phyloP scores from a whole-genome alignment of 1,284 basidiomycete genomes.

The Meripilus lineatus region DNA sequence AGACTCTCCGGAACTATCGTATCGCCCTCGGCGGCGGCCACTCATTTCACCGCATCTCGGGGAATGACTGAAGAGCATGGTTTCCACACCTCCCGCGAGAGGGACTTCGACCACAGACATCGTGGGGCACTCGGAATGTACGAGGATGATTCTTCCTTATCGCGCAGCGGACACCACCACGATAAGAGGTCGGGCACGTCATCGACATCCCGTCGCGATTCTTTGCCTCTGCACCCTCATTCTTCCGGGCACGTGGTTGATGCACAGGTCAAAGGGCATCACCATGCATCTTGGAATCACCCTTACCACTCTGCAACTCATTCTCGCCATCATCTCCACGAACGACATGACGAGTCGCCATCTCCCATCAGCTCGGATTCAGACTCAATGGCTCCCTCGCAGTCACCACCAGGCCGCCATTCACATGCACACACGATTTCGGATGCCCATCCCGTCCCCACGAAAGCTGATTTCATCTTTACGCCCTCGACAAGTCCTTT shows the following conservation, averaged over 20 bases:
- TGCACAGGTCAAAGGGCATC: constrained; percentile 13
- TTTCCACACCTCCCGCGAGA: constrained; percentile 35
- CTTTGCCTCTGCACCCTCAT: constrained; percentile 31
- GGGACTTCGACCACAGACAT: constrained; percentile 19
- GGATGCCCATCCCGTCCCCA: not conserved
- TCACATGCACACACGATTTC: constrained; percentile 10
- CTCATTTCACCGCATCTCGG: constrained; percentile 31
- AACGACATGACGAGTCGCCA: constrained; percentile 51
- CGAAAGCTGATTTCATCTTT: constrained; percentile 30
- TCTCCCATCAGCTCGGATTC: constrained; percentile 68
- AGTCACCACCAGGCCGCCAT: constrained; percentile 23
- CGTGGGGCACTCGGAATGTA: constrained; percentile 22
- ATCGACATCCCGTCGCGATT: constrained; percentile 21
- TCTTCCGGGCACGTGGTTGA: constrained; percentile 40
- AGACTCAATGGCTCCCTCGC: constrained; percentile 39
- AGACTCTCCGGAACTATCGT: constrained; percentile 60
- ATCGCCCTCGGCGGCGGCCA: constrained; percentile 57
- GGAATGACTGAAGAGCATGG: too few species aligned
- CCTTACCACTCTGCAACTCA: constrained; percentile 38
- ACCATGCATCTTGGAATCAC: constrained; percentile 29
- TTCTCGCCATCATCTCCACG: constrained; percentile 34
- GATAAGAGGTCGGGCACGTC: constrained; percentile 40
- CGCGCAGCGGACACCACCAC: constrained; percentile 15
- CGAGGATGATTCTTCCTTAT: constrained; percentile 29
- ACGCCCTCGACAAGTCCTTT: constrained; percentile 78